Evolutionary conservation across 768 basidiomycete genomes (phyloP), one percentile per base, ranked within the genome.

Genomic region (Suillus brevipes): DNA sequence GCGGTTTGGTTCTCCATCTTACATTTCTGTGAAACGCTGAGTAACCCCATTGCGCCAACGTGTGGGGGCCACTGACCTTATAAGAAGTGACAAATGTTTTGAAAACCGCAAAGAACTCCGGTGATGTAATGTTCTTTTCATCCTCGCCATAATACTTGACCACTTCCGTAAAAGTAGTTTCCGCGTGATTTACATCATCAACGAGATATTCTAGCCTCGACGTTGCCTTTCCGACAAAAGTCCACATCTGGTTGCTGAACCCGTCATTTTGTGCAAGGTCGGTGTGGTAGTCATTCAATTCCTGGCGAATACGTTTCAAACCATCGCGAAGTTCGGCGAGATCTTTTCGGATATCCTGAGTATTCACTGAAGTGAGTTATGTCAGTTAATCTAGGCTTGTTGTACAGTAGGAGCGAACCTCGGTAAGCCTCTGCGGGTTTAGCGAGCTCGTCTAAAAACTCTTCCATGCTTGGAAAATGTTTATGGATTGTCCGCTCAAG

Each of bases 1-100:
- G 84, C 81, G 0, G 85, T 85, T 71, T 87, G 84, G 73, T 97
- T 97, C 47, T 95, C 92, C 18, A 74, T 64, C 75, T 91, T 91
- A 75, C 93, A 96, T 91, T 95, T 96, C 95, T 96, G 69, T 53
- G 47, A 34, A 72, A 31, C 65, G 8, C 42, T 57, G 12, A 53
- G 14, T 69, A 49, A 71, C 23, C 42, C 62, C 47, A 16, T 38
- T 12, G n/a, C 18, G 10, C 42, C 6, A 59, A 42, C 12, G 23
- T 60, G 14, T 61, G 67, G 53, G 16, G 25, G 45, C 20, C 45
- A 73, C 82, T 64, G 68, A 92, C 92, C 84, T 83, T 89, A 78
- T 96, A 99, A 2, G 95, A 97, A 0, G 90, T 96, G 34, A 96
- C 86, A 71, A 99, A 99, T 2, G 94, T 97, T 79, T 97, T 95